These are phyloP conservation scores for Rhodamnia rubescens DNA, from an alignment of 345 rosid species.

Conservation along the genomic window DNA sequence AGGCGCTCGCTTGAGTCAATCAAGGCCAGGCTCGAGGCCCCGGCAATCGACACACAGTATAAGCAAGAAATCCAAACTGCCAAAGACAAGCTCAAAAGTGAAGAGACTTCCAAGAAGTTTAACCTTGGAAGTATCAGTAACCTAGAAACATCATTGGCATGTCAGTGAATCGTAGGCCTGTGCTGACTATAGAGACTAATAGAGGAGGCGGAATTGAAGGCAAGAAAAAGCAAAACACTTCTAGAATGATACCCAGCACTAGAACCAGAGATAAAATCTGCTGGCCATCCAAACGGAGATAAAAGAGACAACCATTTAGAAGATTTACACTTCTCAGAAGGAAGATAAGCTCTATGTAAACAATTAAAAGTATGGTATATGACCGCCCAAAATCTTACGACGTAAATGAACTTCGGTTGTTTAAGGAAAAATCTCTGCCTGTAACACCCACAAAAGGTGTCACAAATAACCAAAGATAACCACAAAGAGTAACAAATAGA, in stretches of 20 bases:
- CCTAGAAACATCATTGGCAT: not conserved
- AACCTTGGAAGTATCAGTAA: not conserved
- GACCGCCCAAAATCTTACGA: constrained; percentile 4
- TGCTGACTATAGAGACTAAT: not conserved
- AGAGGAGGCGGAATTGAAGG: not conserved
- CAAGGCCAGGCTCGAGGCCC: too few species aligned
- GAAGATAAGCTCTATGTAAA: not conserved
- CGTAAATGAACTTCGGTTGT: not conserved
- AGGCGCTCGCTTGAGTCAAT: too few species aligned
- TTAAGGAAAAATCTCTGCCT: not conserved
- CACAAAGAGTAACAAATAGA: not conserved
- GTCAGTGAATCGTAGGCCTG: not conserved
- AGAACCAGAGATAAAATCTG: not conserved
- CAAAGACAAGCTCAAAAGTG: not conserved
- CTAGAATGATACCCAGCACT: not conserved
- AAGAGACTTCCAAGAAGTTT: not conserved
- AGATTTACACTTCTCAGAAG: not conserved
- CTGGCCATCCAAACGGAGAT: not conserved
- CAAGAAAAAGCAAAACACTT: not conserved
- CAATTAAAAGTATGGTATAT: not conserved
- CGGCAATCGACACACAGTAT: not conserved
- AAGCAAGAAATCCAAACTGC: not conserved
- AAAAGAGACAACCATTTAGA: not conserved
- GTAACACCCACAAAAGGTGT: not conserved
- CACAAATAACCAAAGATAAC: not conserved